Evolutionary conservation across 192 early-diverging fungal genomes (phyloP).

Genomic region (Hyaloraphidium curvatum): DNA sequence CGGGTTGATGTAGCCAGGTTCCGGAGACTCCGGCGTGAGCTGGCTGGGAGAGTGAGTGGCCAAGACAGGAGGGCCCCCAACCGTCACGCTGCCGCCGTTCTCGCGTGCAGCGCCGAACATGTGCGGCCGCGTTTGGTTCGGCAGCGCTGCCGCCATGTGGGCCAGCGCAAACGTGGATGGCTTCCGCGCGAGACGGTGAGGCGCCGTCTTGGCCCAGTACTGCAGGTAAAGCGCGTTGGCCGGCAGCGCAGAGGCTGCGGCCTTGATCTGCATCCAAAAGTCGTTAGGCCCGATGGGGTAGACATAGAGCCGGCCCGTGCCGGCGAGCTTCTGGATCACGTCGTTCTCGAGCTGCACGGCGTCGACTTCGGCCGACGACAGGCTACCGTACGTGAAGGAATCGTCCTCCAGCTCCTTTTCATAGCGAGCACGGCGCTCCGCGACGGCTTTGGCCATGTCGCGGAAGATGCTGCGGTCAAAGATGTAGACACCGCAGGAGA

Average conservation of each 20-base stretch:
- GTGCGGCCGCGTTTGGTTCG: no score
- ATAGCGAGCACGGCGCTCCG: conserved; percentile 34
- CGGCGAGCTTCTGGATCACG: conserved; percentile 66
- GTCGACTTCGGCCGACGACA: conserved; percentile 23
- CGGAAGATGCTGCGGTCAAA: conserved; percentile 76
- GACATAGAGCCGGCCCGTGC: conserved; percentile 65
- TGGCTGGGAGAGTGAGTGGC: no score
- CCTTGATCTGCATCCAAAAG: conserved; percentile 97
- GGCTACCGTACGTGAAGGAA: conserved; percentile 6
- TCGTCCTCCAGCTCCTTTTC: conserved; percentile 27
- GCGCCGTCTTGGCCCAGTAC: conserved; percentile 26
- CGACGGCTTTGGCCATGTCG: conserved; percentile 61
- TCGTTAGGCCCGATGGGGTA: conserved; percentile 45
- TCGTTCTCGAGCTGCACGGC: conserved; percentile 80
- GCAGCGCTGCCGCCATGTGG: not conserved
- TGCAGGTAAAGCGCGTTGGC: conserved; percentile 88
- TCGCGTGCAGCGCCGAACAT: no score
- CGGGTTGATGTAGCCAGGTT: no score
- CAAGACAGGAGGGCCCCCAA: no score
- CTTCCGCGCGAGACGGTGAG: not conserved
- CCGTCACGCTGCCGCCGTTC: not conserved
- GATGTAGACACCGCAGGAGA: conserved; percentile 87
- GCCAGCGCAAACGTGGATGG: not conserved
- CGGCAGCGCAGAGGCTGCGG: conserved; percentile 74
- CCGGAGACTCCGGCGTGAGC: no score